Percentiles rank a stretch among this genome's conserved stretches.
These are phyloP conservation scores for Hypoxylon sp. DNA, from an alignment of 2,329 filamentous ascomycete species.

Conservation along the genomic window DNA sequence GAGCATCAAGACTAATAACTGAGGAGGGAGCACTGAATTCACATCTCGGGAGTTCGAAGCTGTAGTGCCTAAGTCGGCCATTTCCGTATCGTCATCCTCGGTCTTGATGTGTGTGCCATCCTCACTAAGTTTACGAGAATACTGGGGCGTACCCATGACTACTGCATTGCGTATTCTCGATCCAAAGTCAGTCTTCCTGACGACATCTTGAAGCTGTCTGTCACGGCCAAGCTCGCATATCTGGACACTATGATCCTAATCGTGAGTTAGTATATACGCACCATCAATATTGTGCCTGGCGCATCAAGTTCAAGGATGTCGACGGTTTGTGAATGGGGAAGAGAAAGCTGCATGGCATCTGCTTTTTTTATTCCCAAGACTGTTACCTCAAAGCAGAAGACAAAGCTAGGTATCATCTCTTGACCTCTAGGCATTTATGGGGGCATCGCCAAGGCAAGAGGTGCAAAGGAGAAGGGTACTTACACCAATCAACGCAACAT, in stretches of 20 bases:
- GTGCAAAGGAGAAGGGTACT: constrained; percentile 53
- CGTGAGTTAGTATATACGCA: constrained; percentile 28
- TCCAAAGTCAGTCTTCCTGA: constrained; percentile 83
- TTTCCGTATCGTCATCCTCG: constrained; percentile 59
- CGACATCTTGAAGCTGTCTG: constrained; percentile 80
- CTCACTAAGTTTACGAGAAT: constrained; percentile 53
- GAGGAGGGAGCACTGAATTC: constrained; percentile 72
- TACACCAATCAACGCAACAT: constrained; percentile 89
- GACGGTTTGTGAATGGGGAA: not conserved
- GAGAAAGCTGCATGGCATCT: not conserved
- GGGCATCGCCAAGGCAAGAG: not conserved
- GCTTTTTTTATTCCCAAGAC: not conserved
- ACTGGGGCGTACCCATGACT: constrained; percentile 74
- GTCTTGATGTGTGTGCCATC: constrained; percentile 53
- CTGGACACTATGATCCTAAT: constrained; percentile 81
- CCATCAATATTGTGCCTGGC: not conserved
- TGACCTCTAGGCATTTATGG: not conserved
- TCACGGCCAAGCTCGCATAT: constrained; percentile 80
- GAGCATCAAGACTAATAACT: constrained; percentile 83
- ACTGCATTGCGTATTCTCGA: constrained; percentile 83
- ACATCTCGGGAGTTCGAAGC: constrained; percentile 32
- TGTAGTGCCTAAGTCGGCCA: constrained; percentile 52
- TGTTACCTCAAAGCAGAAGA: no score
- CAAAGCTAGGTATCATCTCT: not conserved
- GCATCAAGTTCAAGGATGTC: not conserved